These are phyloP conservation scores for Medicago truncatula DNA, from an alignment of 306 rosid species.

Conservation along the genomic window MtrunA17r5.0-ANR NC_053042.1:43815001-43815500, in stretches of 20 bases:
- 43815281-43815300: conserved; percentile 78
- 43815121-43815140: conserved; percentile 33
- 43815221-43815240: conserved; percentile 92
- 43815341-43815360: conserved; percentile 84
- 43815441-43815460: conserved; percentile 35
- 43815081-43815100: conserved; percentile 41
- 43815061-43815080: conserved; percentile 83
- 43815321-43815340: conserved; percentile 81
- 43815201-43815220: conserved; percentile 86
- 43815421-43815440: conserved; percentile 13
- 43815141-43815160: conserved; percentile 55
- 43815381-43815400: conserved; percentile 93
- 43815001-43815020: conserved; percentile 86
- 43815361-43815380: conserved; percentile 91
- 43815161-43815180: conserved; percentile 64
- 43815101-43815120: conserved; percentile 39
- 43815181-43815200: conserved; percentile 81
- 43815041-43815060: conserved; percentile 93
- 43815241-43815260: conserved; percentile 90
- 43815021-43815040: conserved; percentile 99
- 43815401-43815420: conserved; percentile 24
- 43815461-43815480: conserved; percentile 68
- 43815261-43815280: conserved; percentile 97
- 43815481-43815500: conserved; percentile 86
- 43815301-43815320: conserved; percentile 85